Base-by-base conservation (phyloP, 345 rosid species). In the Brassica nigra region DNA sequence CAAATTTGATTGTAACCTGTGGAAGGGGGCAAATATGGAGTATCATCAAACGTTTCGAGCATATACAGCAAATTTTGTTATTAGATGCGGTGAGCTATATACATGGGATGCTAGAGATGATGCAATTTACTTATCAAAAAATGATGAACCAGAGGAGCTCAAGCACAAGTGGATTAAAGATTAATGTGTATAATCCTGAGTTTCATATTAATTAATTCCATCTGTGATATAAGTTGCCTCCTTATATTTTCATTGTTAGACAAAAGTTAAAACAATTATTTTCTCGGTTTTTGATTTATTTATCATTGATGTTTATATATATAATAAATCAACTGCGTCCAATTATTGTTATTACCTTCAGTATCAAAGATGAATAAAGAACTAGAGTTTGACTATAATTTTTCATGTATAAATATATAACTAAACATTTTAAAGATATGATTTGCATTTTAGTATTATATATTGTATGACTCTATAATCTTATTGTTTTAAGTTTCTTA, bases 61-160 rank as follows among this genome's bases (percentile, higher is more conserved):
- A 54, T 54, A 54, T 54, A 54, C 20, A 54, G 59, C 8, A 16
- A 7, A 16, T 5, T 4, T 6, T 6, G 8, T 54, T 6, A 2
- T 54, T 54, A 54, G 9, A 54, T 54, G 59, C 20, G 59, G 59
- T 18, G 8, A 6, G 27, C 0, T 15, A 54, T 54, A 15, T 5
- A 54, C 59, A 54, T 54, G 59, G 59, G 59, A 54, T 54, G 59
- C 59, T 54, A 54, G 27, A 54, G 59, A 54, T 54, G 59, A 54
- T 54, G 59, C 59, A 54, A 54, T 54, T 16, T 54, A 54, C 59
- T 15, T 5, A 1, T 54, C 20, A 54, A 16, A 15, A 15, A 7
- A 54, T 54, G 20, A 54, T 54, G 9, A 54, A 15, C 59, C 23
- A 18, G 23, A 54, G 27, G 59, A 54, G 9, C 23, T 6, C 23